These are phyloP conservation scores for Phytophthora tentaculata DNA, from an alignment of 352 stramenopile genomes.

Conservation along the genomic window DNA sequence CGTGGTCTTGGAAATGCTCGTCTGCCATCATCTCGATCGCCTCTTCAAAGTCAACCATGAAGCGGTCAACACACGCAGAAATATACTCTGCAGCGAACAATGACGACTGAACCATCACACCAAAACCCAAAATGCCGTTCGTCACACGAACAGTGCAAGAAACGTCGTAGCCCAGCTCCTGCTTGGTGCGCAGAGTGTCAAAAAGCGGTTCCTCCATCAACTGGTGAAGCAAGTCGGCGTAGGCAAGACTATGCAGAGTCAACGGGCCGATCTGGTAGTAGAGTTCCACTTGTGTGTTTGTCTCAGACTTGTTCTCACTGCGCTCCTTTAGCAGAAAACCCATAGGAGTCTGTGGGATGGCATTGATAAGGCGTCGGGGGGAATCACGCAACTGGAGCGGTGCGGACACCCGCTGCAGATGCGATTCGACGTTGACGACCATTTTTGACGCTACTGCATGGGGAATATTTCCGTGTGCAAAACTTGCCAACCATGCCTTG, in stretches of 20 bases:
- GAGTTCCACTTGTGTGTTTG: conserved; percentile 84
- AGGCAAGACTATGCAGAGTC: conserved; percentile 63
- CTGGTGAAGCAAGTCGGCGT: conserved; percentile 84
- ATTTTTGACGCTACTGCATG: conserved; percentile 38
- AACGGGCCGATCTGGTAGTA: conserved; percentile 90
- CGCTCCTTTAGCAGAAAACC: conserved; percentile 63
- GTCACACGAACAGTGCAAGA: conserved; percentile 87
- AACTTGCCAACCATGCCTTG: conserved; percentile 56
- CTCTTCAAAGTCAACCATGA: conserved; percentile 81
- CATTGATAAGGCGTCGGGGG: conserved; percentile 60
- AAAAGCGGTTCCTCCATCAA: conserved; percentile 92
- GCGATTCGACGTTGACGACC: conserved; percentile 48
- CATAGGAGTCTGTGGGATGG: conserved; percentile 48
- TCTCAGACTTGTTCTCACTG: conserved; percentile 79
- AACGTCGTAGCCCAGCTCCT: conserved; percentile 91
- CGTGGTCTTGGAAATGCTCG: conserved; percentile 81
- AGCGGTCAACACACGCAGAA: conserved; percentile 65
- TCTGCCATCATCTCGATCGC: conserved; percentile 73
- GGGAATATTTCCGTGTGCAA: conserved; percentile 81
- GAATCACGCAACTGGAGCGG: conserved; percentile 37
- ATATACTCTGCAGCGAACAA: conserved; percentile 76
- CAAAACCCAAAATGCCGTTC: conserved; percentile 82
- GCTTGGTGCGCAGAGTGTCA: conserved; percentile 87
- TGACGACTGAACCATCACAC: conserved; percentile 86
- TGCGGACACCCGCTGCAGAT: conserved; percentile 44